These are phyloP conservation scores for Apiotrichum montevideense DNA, from an alignment of 1,284 basidiomycete species.

Conservation along the genomic window DNA sequence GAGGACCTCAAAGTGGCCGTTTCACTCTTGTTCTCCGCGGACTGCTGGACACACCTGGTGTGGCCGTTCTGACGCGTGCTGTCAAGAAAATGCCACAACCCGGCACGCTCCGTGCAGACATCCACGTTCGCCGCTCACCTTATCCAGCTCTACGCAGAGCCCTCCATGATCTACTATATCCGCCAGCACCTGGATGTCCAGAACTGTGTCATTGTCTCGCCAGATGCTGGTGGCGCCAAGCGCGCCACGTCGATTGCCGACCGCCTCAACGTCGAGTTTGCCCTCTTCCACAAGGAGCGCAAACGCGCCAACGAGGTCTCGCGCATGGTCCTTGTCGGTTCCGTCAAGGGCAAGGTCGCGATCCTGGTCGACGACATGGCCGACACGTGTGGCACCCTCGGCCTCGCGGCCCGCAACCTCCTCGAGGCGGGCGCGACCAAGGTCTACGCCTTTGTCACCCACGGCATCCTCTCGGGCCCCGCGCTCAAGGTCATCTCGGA, in stretches of 20 bases:
- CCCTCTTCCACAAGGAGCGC: conserved; percentile 98
- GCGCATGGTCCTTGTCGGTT: conserved; percentile 95
- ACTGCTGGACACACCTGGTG: background rate
- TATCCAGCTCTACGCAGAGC: conserved; percentile 78
- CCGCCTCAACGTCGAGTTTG: conserved; percentile 94
- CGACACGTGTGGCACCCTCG: conserved; percentile 96
- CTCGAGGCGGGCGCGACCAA: conserved; percentile 81
- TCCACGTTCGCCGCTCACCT: background rate
- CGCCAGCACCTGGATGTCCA: conserved; percentile 81
- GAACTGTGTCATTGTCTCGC: conserved; percentile 93
- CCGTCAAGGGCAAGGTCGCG: conserved; percentile 86
- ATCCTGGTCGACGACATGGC: conserved; percentile 99
- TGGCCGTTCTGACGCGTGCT: background rate
- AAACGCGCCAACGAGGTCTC: conserved; percentile 99
- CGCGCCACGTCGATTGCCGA: conserved; percentile 97
- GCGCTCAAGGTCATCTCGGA: conserved; percentile 66
- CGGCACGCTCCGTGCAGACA: background rate
- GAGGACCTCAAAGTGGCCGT: too few species aligned
- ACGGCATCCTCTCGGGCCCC: conserved; percentile 90
- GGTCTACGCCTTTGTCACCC: conserved; percentile 91
- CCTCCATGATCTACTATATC: conserved; percentile 92
- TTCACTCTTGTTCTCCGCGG: background rate
- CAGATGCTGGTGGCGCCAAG: conserved; percentile 98
- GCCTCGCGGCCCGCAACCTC: conserved; percentile 82
- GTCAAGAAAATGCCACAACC: background rate